These are phyloP conservation scores for Toxicodendron radicans DNA, from an alignment of 345 rosid species.

Conservation along the genomic window DNA sequence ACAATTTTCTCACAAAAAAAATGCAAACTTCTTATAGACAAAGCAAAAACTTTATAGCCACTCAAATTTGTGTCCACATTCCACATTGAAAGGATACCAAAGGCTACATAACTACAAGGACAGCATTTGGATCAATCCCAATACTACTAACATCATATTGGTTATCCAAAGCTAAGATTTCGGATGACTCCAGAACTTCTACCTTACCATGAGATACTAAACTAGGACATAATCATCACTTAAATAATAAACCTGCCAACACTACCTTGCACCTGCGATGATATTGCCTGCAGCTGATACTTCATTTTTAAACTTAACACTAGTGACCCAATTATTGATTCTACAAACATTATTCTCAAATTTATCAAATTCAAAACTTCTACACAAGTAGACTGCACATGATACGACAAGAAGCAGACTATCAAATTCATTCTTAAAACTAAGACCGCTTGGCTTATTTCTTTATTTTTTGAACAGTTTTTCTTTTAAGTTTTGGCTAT, in stretches of 20 bases:
- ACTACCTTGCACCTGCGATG: neutral
- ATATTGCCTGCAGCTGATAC: neutral
- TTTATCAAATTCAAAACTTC: neutral
- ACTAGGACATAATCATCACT: neutral
- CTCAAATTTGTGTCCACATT: no score
- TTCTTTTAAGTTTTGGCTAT: no score
- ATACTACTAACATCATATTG: neutral
- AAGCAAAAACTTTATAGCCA: neutral
- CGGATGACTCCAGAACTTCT: neutral
- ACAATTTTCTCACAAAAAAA: neutral
- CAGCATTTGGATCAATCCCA: neutral
- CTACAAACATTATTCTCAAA: no score
- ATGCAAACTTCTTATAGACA: neutral
- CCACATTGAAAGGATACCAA: neutral
- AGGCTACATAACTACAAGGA: neutral
- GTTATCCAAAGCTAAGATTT: neutral
- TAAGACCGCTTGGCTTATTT: no score
- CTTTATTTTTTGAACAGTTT: no score
- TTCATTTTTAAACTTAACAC: neutral
- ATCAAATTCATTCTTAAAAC: no score
- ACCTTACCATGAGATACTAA: neutral
- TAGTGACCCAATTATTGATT: constrained; percentile 1
- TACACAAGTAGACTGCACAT: neutral
- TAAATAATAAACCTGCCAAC: neutral
- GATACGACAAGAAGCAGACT: no score